Conservation (phyloP, 768 basidiomycete genomes). For the Amyloporia xantha region DNA sequence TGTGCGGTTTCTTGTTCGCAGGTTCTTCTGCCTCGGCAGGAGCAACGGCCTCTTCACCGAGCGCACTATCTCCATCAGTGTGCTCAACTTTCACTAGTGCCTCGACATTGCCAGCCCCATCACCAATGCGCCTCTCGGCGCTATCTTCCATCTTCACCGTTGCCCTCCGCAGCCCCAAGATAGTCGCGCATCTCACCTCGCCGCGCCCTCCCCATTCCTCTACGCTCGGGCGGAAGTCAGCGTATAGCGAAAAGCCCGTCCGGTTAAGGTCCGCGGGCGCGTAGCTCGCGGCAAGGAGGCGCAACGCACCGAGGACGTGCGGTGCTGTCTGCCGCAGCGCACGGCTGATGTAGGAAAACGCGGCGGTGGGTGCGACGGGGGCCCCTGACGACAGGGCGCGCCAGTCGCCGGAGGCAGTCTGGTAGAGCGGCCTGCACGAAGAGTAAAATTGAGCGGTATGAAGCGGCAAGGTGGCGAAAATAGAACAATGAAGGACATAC, state of each 20-base stretch:
- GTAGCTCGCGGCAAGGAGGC: constrained; percentile 59
- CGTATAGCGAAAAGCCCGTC: constrained; percentile 74
- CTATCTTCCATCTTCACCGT: not conserved
- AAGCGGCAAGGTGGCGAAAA: not conserved
- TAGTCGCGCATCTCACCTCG: constrained; percentile 60
- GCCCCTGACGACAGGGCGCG: constrained; percentile 69
- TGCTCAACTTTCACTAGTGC: constrained; percentile 13
- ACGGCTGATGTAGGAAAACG: constrained; percentile 78
- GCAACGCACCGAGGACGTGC: constrained; percentile 69
- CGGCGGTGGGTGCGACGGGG: constrained; percentile 64
- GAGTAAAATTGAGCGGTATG: constrained; percentile 1
- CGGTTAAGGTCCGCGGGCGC: constrained; percentile 49
- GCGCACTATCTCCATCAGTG: constrained; percentile 15
- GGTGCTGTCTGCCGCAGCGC: constrained; percentile 77
- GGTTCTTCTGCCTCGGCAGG: constrained; percentile 19
- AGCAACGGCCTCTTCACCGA: constrained; percentile 5
- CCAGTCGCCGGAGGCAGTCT: constrained; percentile 63
- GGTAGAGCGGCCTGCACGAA: constrained; percentile 66
- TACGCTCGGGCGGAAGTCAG: constrained; percentile 77
- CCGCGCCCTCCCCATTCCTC: constrained; percentile 83
- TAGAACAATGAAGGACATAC: not conserved
- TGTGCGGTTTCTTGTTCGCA: constrained; percentile 35
- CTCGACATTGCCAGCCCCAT: constrained; percentile 8
- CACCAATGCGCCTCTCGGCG: not conserved
- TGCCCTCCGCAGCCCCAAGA: constrained; percentile 49